These are phyloP conservation scores for Blastobotrys buckinghamii DNA, from an alignment of 1,139 yeast genomes.

Conservation along the genomic window DNA sequence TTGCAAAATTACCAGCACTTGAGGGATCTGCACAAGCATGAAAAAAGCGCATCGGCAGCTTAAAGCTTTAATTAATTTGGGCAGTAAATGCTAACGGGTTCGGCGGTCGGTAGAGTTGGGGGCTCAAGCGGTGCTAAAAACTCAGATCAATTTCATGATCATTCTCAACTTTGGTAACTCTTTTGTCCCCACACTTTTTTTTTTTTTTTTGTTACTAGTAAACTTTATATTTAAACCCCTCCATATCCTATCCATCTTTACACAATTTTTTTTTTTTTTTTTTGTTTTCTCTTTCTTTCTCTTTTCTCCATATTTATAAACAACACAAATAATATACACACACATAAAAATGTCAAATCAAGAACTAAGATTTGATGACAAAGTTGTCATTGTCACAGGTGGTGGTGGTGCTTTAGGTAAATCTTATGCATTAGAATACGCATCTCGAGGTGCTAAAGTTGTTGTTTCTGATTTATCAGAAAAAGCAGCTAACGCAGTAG, in stretches of 20 bases:
- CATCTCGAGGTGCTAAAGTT: constrained; percentile 87
- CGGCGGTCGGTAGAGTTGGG: not conserved
- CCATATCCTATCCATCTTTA: not conserved
- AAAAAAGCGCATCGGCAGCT: too few species aligned
- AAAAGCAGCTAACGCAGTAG: constrained; percentile 80
- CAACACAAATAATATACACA: not conserved
- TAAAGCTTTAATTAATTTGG: too few species aligned
- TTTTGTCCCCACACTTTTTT: not conserved
- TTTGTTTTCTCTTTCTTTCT: too few species aligned
- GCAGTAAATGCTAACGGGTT: too few species aligned
- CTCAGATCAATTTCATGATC: not conserved
- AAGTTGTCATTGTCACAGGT: constrained; percentile 90
- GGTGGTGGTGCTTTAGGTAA: constrained; percentile 97
- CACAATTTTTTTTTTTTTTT: too few species aligned
- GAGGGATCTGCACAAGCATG: too few species aligned
- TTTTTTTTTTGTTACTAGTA: too few species aligned
- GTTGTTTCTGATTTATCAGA: constrained; percentile 41
- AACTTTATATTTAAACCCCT: not conserved
- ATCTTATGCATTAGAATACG: constrained; percentile 81
- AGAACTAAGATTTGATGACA: constrained; percentile 50
- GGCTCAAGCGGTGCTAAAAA: not conserved
- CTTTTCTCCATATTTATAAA: not conserved
- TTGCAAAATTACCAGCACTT: too few species aligned
- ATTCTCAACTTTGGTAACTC: not conserved
- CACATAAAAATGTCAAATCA: not conserved